These are phyloP conservation scores for Tuber brumale DNA, from an alignment of 495 filamentous ascomycete species.

Conservation along the genomic window DNA sequence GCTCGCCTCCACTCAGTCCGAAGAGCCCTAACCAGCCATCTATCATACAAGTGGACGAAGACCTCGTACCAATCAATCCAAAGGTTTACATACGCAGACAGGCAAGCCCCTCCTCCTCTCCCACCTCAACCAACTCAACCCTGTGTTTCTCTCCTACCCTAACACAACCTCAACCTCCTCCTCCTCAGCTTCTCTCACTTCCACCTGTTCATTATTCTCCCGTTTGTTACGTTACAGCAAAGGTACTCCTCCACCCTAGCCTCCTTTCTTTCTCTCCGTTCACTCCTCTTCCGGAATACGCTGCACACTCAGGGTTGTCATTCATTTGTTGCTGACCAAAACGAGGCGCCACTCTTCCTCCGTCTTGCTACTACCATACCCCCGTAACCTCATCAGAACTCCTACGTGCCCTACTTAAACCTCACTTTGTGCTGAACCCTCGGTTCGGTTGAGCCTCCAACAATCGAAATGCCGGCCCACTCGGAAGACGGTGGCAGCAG, in stretches of 20 bases:
- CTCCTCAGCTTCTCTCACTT: neutral
- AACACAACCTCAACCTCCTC: slow-evolving; percentile 19
- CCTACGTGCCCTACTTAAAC: slow-evolving; percentile 16
- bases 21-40: neutral
- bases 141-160: slow-evolving; percentile 30
- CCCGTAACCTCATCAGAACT: slow-evolving; percentile 12
- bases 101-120: slow-evolving; percentile 20
- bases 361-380: slow-evolving; percentile 24
- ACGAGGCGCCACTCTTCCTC: slow-evolving; percentile 34
- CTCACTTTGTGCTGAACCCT: slow-evolving; percentile 8
- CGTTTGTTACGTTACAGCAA: slow-evolving; percentile 26
- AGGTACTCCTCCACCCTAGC: slow-evolving; percentile 37
- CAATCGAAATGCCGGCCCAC: slow-evolving; percentile 34
- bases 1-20: neutral
- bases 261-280: slow-evolving; percentile 18
- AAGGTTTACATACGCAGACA: neutral
- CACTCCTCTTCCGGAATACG: slow-evolving; percentile 11
- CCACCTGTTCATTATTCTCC: slow-evolving; percentile 8
- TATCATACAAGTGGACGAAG: neutral
- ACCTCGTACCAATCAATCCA: neutral
- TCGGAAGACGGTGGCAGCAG: slow-evolving; percentile 40
- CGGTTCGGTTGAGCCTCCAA: slow-evolving; percentile 13
- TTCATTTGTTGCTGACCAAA: slow-evolving; percentile 40
- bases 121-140: slow-evolving; percentile 27
- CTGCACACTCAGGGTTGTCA: slow-evolving; percentile 17